These are phyloP conservation scores for Bipolaris oryzae DNA, from an alignment of 2,329 filamentous ascomycete genomes.

Conservation along the genomic window DNA sequence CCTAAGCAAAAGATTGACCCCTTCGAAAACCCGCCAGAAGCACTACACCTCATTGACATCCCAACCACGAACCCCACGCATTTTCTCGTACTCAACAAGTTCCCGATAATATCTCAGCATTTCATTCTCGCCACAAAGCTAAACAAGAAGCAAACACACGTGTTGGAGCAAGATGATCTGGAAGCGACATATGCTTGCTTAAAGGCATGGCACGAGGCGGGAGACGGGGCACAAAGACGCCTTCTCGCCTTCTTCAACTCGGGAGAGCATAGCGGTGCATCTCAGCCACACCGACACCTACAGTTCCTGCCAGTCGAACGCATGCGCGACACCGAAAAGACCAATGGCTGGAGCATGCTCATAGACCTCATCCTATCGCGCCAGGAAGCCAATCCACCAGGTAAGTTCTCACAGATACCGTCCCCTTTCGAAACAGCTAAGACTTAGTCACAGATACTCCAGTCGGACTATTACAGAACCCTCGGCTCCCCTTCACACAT, in stretches of 20 bases:
- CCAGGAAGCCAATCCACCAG: conserved; percentile 7
- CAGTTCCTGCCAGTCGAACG: conserved; percentile 70
- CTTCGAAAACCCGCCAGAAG: conserved; percentile 65
- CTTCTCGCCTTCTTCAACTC: conserved; percentile 75
- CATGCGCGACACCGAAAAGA: conserved; percentile 59
- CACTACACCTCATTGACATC: conserved; percentile 62
- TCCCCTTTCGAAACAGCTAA: conserved; percentile 12
- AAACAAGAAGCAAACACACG: conserved; percentile 68
- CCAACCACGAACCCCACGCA: conserved; percentile 56
- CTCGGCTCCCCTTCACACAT: conserved; percentile 56
- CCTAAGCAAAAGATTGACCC: conserved; percentile 57
- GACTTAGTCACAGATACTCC: conserved; percentile 6
- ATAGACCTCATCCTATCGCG: conserved; percentile 51
- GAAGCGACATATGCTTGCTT: conserved; percentile 67
- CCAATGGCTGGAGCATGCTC: conserved; percentile 55
- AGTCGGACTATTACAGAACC: conserved; percentile 22
- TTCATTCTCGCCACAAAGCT: conserved; percentile 72
- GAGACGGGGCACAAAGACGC: conserved; percentile 40
- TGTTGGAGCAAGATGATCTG: conserved; percentile 66
- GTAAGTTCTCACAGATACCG: neutral
- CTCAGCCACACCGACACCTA: conserved; percentile 73
- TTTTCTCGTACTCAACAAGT: conserved; percentile 75
- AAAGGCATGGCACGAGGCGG: conserved; percentile 56
- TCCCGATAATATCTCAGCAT: conserved; percentile 72
- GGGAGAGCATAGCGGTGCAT: conserved; percentile 70